Evolutionary conservation across 2,329 filamentous ascomycete genomes (phyloP), one percentile per base, ranked within the genome.

Genomic region (Stagonosporopsis tanaceti): DNA sequence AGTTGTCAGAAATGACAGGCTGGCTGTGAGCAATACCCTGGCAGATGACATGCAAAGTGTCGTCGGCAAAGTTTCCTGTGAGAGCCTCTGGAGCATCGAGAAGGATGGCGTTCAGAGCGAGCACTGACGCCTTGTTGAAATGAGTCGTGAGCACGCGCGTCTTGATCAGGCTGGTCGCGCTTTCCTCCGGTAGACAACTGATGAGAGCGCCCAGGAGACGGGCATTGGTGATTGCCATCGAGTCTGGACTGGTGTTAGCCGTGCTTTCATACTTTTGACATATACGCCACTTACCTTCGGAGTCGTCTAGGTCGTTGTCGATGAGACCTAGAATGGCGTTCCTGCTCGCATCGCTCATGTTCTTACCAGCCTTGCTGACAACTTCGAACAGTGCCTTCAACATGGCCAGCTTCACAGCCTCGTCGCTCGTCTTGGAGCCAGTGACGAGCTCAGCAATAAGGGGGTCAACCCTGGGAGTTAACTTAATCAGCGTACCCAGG

Each of bases 301-400:
- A 84, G 64, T 91, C 90, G 59, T 92, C 90, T 3, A 85, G 80
- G 60, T 97, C 93, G 65, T 88, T 88, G 75, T 98, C 95, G 70
- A 99, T 97, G 46, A 99, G 82, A 40, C 87, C 85, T 46, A 99
- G 81, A 25, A 99, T 92, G n/a, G 93, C 88, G 59, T 88, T 85
- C 53, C 93, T 88, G 45, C 94, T 97, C 22, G 88, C 81, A 69
- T 98, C 95, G 68, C 91, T 93, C 95, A 99, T 99, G 78, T 94
- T 97, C 56, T 84, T 84, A 52, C 95, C 95, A 17, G 93, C 94
- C 78, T 97, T 97, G 82, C 92, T 94, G 59, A 99, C 89, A 28
- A 99, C 95, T 73, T 98, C 94, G 73, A 96, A 97, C 42, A 99
- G 80, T 3, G 95, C 95, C 81, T 96, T 97, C 69, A 99, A 84